Evolutionary conservation across 2,329 filamentous ascomycete species (phyloP), one percentile per base, ranked within the genome.

Genomic region (Arthroderma uncinatum): DNA sequence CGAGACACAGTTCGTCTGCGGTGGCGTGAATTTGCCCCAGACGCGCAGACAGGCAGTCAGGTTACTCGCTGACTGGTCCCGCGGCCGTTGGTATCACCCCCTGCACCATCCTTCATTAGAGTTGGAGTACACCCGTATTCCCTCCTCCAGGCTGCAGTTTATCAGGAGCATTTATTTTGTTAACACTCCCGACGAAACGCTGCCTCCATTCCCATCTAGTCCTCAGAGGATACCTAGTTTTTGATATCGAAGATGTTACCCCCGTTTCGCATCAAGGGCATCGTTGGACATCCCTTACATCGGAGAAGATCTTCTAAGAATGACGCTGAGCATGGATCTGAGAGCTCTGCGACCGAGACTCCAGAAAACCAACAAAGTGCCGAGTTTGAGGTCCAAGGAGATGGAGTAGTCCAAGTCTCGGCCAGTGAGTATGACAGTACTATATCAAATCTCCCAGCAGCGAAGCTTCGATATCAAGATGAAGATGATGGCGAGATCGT

Each of bases 401-500:
- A 66, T 42, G 70, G 67, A 9, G 62, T 73, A 40, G 69, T 77
- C 34, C 69, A 70, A 53, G 64, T 78, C 57, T 72, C 73, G 42
- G 64, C 67, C 23, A 62, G 65, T 12, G 69, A 75, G 53, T 78
- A 78, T 55, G 73, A 77, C 64, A 63, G 67, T 21, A 68, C 75
- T 52, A 67, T 74, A 36, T 64, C 64, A 16, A 68, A 62, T 52
- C 63, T 74, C 62, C 74, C 75, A 21, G 68, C 70, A 40, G 74
- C 73, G 10, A 68, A 65, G 34, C 61, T 78, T 47, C 73, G 66
- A 19, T 78, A 77, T 59, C 53, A 72, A 55, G 75, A 78, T 62
- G 71, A 75, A 28, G 73, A 77, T 59, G 74, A 76, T 59, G 72
- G 71, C 1, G 74, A 75, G 56, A 64, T 68, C 33, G 74, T 78